These are phyloP conservation scores for Takashimella tepidaria DNA, from an alignment of 1,284 basidiomycete genomes.

Conservation along the genomic window DNA sequence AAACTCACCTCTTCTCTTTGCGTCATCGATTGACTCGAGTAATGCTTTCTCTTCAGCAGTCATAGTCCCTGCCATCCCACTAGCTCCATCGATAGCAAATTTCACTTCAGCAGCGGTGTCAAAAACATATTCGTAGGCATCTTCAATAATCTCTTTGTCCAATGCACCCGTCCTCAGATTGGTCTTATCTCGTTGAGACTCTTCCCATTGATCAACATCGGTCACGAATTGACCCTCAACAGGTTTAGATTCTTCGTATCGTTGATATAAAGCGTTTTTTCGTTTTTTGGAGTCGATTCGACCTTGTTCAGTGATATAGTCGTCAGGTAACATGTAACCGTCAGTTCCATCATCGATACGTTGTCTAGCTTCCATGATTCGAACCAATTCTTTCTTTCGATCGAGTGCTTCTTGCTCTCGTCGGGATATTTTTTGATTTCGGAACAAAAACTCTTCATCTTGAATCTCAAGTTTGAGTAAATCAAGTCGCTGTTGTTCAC, in stretches of 20 bases:
- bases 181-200: constrained; percentile 81
- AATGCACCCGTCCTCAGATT: constrained; percentile 82
- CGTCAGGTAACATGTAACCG: constrained; percentile 90
- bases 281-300: constrained; percentile 97
- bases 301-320: constrained; percentile 98
- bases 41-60: constrained; percentile 82
- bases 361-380: constrained; percentile 86
- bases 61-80: constrained; percentile 64
- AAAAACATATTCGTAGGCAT: constrained; percentile 91
- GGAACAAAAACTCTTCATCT: constrained; percentile 83
- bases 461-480: constrained; percentile 86
- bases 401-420: constrained; percentile 76
- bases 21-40: constrained; percentile 82
- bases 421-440: constrained; percentile 75
- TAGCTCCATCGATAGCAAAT: constrained; percentile 82
- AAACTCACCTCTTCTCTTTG: constrained; percentile 75
- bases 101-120: constrained; percentile 96
- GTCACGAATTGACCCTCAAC: constrained; percentile 84
- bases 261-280: constrained; percentile 84
- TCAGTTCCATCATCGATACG: constrained; percentile 91
- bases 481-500: constrained; percentile 93
- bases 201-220: constrained; percentile 95
- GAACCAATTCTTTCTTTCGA: constrained; percentile 85
- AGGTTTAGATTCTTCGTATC: constrained; percentile 77
- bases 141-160: constrained; percentile 72